Conservation (phyloP, 495 filamentous ascomycete species). For the Penicillium subrubescens region DNA sequence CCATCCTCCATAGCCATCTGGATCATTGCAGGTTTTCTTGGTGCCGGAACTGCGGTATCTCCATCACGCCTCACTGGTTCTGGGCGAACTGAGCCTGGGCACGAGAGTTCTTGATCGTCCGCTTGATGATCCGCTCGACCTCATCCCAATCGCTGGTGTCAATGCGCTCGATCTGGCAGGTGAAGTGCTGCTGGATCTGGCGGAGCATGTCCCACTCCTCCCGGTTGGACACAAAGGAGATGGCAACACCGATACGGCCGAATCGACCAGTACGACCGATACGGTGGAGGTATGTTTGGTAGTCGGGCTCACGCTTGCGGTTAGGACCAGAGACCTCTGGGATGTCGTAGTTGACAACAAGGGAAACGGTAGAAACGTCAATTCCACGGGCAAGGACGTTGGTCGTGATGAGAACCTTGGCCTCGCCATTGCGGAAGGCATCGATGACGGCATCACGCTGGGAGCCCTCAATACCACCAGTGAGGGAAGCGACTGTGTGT, state of each 20-base stretch:
- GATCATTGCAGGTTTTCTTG: not conserved
- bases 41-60: not conserved
- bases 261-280: slow-evolving; percentile 97
- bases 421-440: slow-evolving; percentile 77
- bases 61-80: not conserved
- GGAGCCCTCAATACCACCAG: slow-evolving; percentile 78
- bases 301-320: slow-evolving; percentile 60
- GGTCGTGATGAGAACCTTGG: slow-evolving; percentile 98
- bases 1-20: not conserved
- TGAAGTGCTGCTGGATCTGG: slow-evolving; percentile 74
- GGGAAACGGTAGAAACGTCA: slow-evolving; percentile 92
- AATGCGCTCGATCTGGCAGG: slow-evolving; percentile 57
- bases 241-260: slow-evolving; percentile 93
- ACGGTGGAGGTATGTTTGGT: slow-evolving; percentile 95
- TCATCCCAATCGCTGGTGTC: slow-evolving; percentile 79
- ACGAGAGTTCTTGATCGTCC: slow-evolving; percentile 77
- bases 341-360: slow-evolving; percentile 95
- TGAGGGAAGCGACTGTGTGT: slow-evolving; percentile 86
- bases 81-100: slow-evolving; percentile 58
- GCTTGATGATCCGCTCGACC: slow-evolving; percentile 79
- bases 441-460: slow-evolving; percentile 87
- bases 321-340: slow-evolving; percentile 43
- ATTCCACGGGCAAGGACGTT: slow-evolving; percentile 97
- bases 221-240: slow-evolving; percentile 84
- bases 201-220: slow-evolving; percentile 74